A percentile compares a stretch with the other conserved stretches of the same genome.
These are phyloP conservation scores for Solanum pimpinellifolium DNA, from an alignment of 257 asterid genomes.

Conservation along the genomic window DNA sequence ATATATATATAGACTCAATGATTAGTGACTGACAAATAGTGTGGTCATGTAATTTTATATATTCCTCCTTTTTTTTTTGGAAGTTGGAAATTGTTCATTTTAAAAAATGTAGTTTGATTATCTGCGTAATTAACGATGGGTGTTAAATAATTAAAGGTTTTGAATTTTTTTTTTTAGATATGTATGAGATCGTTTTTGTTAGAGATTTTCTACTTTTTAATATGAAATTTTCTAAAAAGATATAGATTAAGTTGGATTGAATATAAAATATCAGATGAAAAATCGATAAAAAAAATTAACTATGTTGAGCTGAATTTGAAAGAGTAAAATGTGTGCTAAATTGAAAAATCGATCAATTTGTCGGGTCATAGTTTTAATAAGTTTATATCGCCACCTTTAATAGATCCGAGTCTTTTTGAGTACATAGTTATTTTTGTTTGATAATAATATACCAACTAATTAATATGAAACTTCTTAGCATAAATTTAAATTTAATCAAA, in stretches of 20 bases:
- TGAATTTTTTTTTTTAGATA: rapidly evolving
- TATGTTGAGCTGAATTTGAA: background rate
- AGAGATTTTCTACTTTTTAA: no score
- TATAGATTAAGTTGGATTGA: rapidly evolving
- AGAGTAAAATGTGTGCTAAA: background rate
- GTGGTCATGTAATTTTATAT: background rate
- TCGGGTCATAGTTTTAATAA: background rate
- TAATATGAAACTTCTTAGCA: no score
- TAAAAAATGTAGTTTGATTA: background rate
- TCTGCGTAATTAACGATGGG: no score
- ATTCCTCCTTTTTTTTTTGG: background rate
- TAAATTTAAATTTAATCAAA: no score
- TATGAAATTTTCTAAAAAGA: no score
- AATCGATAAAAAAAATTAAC: no score
- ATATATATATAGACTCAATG: background rate
- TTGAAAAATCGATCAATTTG: background rate
- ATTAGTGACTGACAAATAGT: background rate
- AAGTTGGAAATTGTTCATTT: background rate
- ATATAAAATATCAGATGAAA: rapidly evolving
- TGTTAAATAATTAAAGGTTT: no score
- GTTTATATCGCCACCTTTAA: background rate
- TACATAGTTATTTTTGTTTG: no score
- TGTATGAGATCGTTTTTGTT: rapidly evolving
- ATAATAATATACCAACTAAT: no score
- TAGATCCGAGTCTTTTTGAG: background rate